Base-by-base conservation (phyloP, 176 grass and related monocot species). In the Juncus inflexus region DNA sequence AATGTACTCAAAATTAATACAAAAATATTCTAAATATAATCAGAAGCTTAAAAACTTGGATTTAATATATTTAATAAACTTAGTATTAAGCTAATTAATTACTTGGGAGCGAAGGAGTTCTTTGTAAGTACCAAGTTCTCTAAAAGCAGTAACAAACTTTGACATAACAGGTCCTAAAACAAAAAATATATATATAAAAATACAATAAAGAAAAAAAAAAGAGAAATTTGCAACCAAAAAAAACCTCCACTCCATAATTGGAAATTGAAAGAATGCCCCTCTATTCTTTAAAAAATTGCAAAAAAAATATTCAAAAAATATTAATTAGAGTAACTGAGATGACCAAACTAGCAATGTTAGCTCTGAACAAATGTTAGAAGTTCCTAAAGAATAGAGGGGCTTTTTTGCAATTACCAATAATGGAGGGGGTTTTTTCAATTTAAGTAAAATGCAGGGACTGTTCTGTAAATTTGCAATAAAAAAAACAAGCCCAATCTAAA, bases 51-150 rank as follows among this genome's bases (percentile, higher is more conserved):
- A 28, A 36, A 61, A 65, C 42, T 11, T 40, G 54, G 9, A 35
- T 3, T 47, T 42, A 72, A 62, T 72, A 67, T 2, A 16, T 35
- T 69, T 54, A 45, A 35, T 62, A 5, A 1, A 19, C 51, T 39
- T 54, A 78, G 2, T 80, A 75, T 28, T 37, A 70, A 37, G 35
- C 12, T 62, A 45, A 10, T 74, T 61, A 73, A 1, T 37, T 81
- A 91, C 92, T 82, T 97, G 92, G 81, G 92, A 88, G 55, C 84
- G 92, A 86, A 97, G 61, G 37, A 77, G 63, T 69, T 62, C 51
- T 60, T 78, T 61, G 6, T 66, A 57, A 40, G 74, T 74, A 58
- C 53, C 42, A 10, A 70, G 35, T 40, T 74, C 60, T 47, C 60
- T 74, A 63, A 74, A 75, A 14, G 78, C 78, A 69, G 70, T 68